These are phyloP conservation scores for Lentinula sp. DNA, from an alignment of 768 basidiomycete genomes.

Conservation along the genomic window DNA sequence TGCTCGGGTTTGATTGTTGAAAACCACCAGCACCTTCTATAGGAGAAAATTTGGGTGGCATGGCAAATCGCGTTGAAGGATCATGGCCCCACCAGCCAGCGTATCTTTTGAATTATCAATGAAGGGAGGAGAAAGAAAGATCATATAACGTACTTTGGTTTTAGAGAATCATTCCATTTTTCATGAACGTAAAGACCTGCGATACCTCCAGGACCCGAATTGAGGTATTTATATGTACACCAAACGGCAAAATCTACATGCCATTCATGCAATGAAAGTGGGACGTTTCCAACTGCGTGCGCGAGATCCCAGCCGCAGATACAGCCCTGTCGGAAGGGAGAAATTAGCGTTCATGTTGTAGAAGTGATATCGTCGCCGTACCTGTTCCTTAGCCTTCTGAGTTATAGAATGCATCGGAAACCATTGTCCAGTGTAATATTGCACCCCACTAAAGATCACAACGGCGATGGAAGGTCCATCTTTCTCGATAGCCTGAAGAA, in stretches of 20 bases:
- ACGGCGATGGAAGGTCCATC: constrained; percentile 79
- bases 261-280: constrained; percentile 87
- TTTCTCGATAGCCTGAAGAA: constrained; percentile 64
- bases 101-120: constrained; percentile 41
- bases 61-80: constrained; percentile 78
- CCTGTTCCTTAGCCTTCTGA: constrained; percentile 77
- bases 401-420: constrained; percentile 89
- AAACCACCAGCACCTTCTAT: constrained; percentile 90
- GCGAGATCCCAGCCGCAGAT: constrained; percentile 96
- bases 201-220: constrained; percentile 95
- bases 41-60: constrained; percentile 80
- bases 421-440: constrained; percentile 95
- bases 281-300: constrained; percentile 93
- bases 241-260: constrained; percentile 95
- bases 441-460: constrained; percentile 89
- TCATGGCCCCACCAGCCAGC: constrained; percentile 99
- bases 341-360: background rate
- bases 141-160: constrained; percentile 50
- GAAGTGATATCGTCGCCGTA: constrained; percentile 22
- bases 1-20: constrained; percentile 93
- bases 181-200: constrained; percentile 90
- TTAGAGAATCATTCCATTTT: constrained; percentile 60
- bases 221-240: constrained; percentile 98
- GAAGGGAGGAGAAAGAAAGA: constrained; percentile 9
- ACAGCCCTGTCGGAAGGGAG: constrained; percentile 55